These are phyloP conservation scores for Bonia amplexicaulis DNA, from an alignment of 176 grass and related monocot species.

Conservation along the genomic window DNA sequence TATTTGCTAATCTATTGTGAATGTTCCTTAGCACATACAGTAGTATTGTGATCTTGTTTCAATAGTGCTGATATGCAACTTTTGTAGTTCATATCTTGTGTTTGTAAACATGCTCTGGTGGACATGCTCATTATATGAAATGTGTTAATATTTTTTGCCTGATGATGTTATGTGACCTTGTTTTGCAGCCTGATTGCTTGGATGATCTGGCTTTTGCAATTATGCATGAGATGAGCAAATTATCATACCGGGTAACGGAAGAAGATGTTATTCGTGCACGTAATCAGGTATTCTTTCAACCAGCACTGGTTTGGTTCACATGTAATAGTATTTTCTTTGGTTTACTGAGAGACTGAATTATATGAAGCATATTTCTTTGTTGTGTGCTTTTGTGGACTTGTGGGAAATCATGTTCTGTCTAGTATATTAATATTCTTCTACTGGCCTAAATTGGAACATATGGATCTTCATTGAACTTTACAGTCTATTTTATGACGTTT, in stretches of 20 bases:
- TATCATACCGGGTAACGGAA: constrained; percentile 88
- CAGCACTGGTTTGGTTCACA: neutral
- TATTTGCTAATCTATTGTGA: neutral
- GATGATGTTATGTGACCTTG: neutral
- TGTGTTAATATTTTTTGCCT: neutral
- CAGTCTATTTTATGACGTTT: neutral
- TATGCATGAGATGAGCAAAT: constrained; percentile 91
- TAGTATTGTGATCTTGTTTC: neutral
- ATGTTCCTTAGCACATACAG: neutral
- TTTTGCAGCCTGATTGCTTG: constrained; percentile 79
- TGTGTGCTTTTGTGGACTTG: neutral
- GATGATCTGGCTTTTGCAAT: constrained; percentile 96
- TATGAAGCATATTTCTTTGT: neutral
- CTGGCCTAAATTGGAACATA: neutral
- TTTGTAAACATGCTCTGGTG: neutral
- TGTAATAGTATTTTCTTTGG: neutral
- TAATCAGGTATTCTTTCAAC: constrained; percentile 66
- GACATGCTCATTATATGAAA: neutral
- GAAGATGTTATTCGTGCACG: constrained; percentile 96
- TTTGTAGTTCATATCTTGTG: neutral
- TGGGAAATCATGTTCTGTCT: neutral
- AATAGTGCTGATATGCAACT: neutral
- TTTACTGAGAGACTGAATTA: neutral
- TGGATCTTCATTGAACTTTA: neutral
- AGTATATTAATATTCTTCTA: neutral